Conservation (phyloP, 352 stramenopile species). For the Phytophthora agathidicida region DNA sequence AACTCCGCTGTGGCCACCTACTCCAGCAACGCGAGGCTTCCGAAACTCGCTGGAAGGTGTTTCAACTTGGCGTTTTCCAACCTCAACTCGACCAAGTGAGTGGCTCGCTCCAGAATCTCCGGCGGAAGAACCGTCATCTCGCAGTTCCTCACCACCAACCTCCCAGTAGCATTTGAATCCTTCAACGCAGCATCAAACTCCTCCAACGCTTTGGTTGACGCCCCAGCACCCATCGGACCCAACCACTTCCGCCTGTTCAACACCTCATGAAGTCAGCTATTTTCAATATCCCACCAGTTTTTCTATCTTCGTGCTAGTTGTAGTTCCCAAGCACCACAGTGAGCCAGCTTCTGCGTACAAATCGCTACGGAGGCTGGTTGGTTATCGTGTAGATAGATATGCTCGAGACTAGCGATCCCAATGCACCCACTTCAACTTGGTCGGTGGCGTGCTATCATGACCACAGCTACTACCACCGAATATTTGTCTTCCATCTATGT, state of each 20-base stretch:
- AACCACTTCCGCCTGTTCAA: too few relatives aligned
- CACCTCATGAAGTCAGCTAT: too few relatives aligned
- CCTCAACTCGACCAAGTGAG: constrained; percentile 49
- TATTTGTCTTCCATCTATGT: too few relatives aligned
- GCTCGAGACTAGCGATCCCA: too few relatives aligned
- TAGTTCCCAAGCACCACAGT: too few relatives aligned
- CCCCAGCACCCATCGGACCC: constrained; percentile 45
- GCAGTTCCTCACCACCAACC: constrained; percentile 38
- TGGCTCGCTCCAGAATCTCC: constrained; percentile 40
- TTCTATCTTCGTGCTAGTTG: too few relatives aligned
- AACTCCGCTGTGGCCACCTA: constrained; percentile 17
- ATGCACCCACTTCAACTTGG: too few relatives aligned
- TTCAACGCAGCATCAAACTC: constrained; percentile 48
- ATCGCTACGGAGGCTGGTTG: too few relatives aligned
- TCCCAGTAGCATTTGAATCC: neutral
- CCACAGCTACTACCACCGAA: neutral
- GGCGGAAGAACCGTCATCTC: constrained; percentile 55
- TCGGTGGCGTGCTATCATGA: too few relatives aligned
- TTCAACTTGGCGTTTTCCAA: constrained; percentile 40
- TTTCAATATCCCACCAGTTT: too few relatives aligned
- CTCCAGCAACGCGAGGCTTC: constrained; percentile 54
- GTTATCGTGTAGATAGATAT: too few relatives aligned
- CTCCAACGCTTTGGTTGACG: constrained; percentile 42
- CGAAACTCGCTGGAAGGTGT: constrained; percentile 56
- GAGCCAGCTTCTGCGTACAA: too few relatives aligned